Conservation (phyloP, 768 basidiomycete species). For the Mycena galericulata region DNA sequence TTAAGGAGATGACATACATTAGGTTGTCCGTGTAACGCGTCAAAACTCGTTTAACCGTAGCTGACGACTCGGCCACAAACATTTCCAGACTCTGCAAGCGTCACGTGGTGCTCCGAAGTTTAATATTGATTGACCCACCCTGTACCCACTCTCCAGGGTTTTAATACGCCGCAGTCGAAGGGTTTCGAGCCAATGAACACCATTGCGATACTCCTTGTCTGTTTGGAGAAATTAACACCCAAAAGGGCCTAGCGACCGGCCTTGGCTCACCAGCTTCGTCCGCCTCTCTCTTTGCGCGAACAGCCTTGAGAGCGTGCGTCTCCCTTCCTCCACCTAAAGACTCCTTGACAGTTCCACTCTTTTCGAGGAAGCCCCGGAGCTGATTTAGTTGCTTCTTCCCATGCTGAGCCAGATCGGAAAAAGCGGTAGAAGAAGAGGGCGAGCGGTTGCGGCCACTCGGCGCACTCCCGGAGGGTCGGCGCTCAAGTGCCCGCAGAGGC, state of each 20-base stretch:
- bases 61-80: constrained; percentile 81
- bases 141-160: constrained; percentile 85
- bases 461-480: constrained; percentile 74
- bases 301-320: constrained; percentile 76
- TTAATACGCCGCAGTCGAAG: constrained; percentile 85
- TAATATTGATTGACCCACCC: constrained; percentile 55
- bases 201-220: constrained; percentile 94
- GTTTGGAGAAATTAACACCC: constrained; percentile 21
- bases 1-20: constrained; percentile 58
- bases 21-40: constrained; percentile 85
- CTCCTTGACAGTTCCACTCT: constrained; percentile 75
- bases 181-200: constrained; percentile 94
- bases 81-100: constrained; percentile 76
- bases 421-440: constrained; percentile 83
- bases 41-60: constrained; percentile 70
- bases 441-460: constrained; percentile 73
- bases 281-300: constrained; percentile 88
- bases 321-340: constrained; percentile 66
- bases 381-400: constrained; percentile 91
- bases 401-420: constrained; percentile 91
- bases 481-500: constrained; percentile 79
- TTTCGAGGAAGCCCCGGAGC: constrained; percentile 87
- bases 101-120: neutral
- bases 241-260: neutral
- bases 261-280: constrained; percentile 85